Conservation (phyloP, 805 yeast species). For the Saturnispora sanitii region DNA sequence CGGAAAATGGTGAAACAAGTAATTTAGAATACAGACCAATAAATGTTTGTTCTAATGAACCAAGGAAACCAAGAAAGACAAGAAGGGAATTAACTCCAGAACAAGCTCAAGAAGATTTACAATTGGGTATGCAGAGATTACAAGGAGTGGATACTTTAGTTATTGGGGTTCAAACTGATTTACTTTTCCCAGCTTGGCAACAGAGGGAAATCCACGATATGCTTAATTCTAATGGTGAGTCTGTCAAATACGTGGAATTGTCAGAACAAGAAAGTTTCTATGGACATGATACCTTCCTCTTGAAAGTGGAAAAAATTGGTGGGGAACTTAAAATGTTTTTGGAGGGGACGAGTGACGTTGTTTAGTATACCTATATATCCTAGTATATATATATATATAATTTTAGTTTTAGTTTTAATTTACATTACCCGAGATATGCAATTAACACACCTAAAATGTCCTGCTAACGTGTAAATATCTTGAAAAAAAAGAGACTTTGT, state of each 20-base stretch:
- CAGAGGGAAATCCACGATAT: conserved; percentile 70
- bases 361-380: too few species aligned
- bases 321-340: too few species aligned
- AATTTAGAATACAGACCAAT: conserved; percentile 23
- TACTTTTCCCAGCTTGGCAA: conserved; percentile 90
- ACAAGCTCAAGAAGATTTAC: conserved; percentile 51
- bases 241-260: conserved; percentile 59
- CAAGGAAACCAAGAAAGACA: conserved; percentile 43
- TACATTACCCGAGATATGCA: too few species aligned
- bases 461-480: too few species aligned
- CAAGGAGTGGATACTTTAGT: conserved; percentile 60
- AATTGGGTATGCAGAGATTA: conserved; percentile 53
- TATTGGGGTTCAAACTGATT: conserved; percentile 89
- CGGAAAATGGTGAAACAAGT: conserved; percentile 23
- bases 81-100: conserved; percentile 38
- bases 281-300: conserved; percentile 86
- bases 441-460: too few species aligned
- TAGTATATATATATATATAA: too few species aligned
- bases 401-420: too few species aligned
- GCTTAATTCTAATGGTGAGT: conserved; percentile 31
- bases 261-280: conserved; percentile 68
- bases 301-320: conserved; percentile 74
- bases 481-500: too few species aligned
- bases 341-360: too few species aligned
- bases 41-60: conserved; percentile 35